Evolutionary conservation across 2,329 filamentous ascomycete species (phyloP).

Genomic region (Claviceps sp.): DNA sequence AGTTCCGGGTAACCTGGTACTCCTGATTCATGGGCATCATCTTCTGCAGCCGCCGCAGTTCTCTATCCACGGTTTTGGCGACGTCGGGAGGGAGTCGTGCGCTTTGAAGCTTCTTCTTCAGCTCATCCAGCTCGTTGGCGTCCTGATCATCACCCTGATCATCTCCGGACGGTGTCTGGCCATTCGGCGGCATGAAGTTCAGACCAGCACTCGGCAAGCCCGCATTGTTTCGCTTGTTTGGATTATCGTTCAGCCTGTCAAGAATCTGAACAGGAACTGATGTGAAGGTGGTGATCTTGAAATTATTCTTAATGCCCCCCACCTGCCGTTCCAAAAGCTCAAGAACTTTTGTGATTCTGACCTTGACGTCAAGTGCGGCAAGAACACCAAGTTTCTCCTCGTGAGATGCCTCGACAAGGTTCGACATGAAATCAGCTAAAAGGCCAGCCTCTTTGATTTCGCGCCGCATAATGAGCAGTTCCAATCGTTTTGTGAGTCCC

Average conservation of each 20-base stretch:
- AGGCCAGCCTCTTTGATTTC: slow-evolving; percentile 69
- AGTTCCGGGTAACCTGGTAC: slow-evolving; percentile 85
- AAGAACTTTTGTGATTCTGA: slow-evolving; percentile 67
- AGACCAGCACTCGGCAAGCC: slow-evolving; percentile 27
- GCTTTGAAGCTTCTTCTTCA: slow-evolving; percentile 74
- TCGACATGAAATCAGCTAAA: slow-evolving; percentile 93
- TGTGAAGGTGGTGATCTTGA: slow-evolving; percentile 70
- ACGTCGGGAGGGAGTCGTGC: slow-evolving; percentile 75
- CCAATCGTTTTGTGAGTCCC: slow-evolving; percentile 71
- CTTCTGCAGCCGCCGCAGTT: slow-evolving; percentile 77
- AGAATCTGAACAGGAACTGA: slow-evolving; percentile 50
- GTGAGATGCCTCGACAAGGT: slow-evolving; percentile 73
- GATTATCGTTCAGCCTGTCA: slow-evolving; percentile 33
- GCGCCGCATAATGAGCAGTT: slow-evolving; percentile 76
- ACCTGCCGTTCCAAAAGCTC: slow-evolving; percentile 76
- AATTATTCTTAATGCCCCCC: slow-evolving; percentile 69
- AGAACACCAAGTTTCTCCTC: slow-evolving; percentile 86
- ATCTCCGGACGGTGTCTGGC: slow-evolving; percentile 28
- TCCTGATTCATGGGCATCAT: slow-evolving; percentile 96
- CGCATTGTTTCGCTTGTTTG: slow-evolving; percentile 19
- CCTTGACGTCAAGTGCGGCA: slow-evolving; percentile 64
- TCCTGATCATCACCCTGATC: slow-evolving; percentile 61
- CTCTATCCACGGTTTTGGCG: slow-evolving; percentile 77
- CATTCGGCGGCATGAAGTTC: slow-evolving; percentile 20
- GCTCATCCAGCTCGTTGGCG: slow-evolving; percentile 76